phyloP scores from a whole-genome alignment of 495 filamentous ascomycete genomes.

The Chaetomium cochliodes region DNA sequence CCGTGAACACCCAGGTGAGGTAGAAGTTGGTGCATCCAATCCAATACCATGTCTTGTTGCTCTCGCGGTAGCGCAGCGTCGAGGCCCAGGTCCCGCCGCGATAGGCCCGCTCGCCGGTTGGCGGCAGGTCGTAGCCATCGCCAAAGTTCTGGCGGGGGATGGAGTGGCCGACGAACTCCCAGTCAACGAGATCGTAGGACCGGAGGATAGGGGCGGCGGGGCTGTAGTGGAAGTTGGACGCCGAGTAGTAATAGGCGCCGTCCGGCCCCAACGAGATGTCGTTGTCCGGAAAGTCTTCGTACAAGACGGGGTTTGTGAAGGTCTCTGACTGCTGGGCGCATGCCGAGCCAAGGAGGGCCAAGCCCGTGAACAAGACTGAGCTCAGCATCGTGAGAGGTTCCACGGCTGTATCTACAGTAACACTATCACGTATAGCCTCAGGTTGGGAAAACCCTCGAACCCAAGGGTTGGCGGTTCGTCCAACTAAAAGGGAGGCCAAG shows the following conservation, averaged over 20 bases:
- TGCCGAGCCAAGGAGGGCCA: neutral
- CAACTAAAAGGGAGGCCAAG: neutral
- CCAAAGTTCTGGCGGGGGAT: slow-evolving; percentile 12
- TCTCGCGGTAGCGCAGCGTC: slow-evolving; percentile 13
- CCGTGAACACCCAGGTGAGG: slow-evolving; percentile 13
- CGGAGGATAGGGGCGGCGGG: slow-evolving; percentile 9
- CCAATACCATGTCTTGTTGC: slow-evolving; percentile 7
- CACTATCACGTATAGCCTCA: too few relatives aligned
- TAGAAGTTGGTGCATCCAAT: slow-evolving; percentile 13
- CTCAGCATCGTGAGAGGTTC: neutral
- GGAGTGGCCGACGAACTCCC: slow-evolving; percentile 14
- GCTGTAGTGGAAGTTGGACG: slow-evolving; percentile 16
- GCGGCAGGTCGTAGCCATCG: slow-evolving; percentile 13
- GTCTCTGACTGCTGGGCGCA: neutral
- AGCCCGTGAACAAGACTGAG: neutral
- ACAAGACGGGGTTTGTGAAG: slow-evolving; percentile 13
- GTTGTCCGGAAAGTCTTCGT: slow-evolving; percentile 14
- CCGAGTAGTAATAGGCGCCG: slow-evolving; percentile 4
- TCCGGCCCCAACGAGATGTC: slow-evolving; percentile 5
- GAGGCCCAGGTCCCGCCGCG: slow-evolving; percentile 10
- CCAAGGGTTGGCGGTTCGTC: neutral
- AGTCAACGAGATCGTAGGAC: slow-evolving; percentile 14
- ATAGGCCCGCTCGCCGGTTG: slow-evolving; percentile 2
- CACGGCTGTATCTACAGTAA: neutral
- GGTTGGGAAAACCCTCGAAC: too few relatives aligned